Conservation (phyloP, 2,329 filamentous ascomycete species). For the Pyrenophora graminea region DNA sequence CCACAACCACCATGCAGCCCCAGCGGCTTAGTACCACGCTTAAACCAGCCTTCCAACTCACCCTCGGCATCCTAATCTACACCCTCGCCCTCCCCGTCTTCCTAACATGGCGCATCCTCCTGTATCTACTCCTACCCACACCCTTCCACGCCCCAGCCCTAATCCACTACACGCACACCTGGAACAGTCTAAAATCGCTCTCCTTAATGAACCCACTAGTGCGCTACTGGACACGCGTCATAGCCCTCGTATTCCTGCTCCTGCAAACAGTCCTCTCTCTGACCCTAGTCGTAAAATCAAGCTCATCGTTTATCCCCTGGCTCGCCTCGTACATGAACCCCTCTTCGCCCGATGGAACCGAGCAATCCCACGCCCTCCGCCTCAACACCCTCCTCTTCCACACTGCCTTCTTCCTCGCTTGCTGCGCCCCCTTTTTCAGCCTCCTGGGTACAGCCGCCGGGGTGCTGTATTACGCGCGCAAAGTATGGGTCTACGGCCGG, state of each 20-base stretch:
- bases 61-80: neutral
- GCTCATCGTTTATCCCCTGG: conserved; percentile 6
- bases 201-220: neutral
- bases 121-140: conserved; percentile 1
- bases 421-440: conserved; percentile 7
- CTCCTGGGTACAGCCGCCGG: conserved; percentile 1
- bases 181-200: neutral
- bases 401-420: neutral
- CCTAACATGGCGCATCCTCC: conserved; percentile 1
- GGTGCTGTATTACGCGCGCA: conserved; percentile 7
- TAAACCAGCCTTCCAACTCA: neutral
- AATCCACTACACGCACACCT: neutral
- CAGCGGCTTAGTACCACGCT: neutral
- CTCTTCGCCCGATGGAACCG: too few species aligned
- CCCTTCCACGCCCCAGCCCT: neutral
- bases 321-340: neutral
- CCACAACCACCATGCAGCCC: neutral
- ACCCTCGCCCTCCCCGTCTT: conserved; percentile 6
- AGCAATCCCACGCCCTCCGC: neutral
- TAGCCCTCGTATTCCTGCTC: neutral
- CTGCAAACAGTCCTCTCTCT: conserved; percentile 1
- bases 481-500: conserved; percentile 7
- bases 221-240: neutral
- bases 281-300: conserved; percentile 4
- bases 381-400: conserved; percentile 4